Evolutionary conservation across 306 rosid genomes (phyloP).

Genomic region (Vicia faba): DNA sequence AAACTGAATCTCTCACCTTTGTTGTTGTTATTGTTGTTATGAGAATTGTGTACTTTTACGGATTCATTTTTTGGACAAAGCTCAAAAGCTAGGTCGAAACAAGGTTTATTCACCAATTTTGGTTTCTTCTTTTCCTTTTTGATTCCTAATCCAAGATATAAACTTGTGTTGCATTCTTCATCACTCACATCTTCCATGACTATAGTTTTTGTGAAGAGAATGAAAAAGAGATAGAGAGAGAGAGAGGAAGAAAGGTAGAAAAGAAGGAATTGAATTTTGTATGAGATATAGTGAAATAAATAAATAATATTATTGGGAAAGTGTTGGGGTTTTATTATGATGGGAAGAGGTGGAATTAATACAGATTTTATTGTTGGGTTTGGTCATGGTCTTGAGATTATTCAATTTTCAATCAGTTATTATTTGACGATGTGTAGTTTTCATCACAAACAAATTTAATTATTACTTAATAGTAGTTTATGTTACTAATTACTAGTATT

Average conservation of each 20-base stretch:
- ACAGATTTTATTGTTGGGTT: conserved; percentile 46
- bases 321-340: conserved; percentile 32
- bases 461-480: not conserved
- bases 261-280: conserved; percentile 34
- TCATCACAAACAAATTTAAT: conserved; percentile 5
- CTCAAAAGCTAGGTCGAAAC: conserved; percentile 45
- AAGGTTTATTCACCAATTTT: conserved; percentile 31
- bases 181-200: conserved; percentile 49
- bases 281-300: not conserved
- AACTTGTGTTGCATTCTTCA: conserved; percentile 58
- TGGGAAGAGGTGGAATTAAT: conserved; percentile 45
- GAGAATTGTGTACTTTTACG: not conserved
- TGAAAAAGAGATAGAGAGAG: too few relatives aligned
- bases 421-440: conserved; percentile 33
- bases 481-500: conserved; percentile 22
- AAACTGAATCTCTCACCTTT: conserved; percentile 5
- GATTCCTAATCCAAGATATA: conserved; percentile 67
- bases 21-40: not conserved
- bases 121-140: conserved; percentile 32
- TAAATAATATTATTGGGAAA: conserved; percentile 34
- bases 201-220: not conserved
- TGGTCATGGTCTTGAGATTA: conserved; percentile 35
- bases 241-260: not conserved
- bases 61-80: conserved; percentile 47
- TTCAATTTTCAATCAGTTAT: conserved; percentile 48